Conservation (phyloP, 2,329 filamentous ascomycete species). For the Colletotrichum lini region DNA sequence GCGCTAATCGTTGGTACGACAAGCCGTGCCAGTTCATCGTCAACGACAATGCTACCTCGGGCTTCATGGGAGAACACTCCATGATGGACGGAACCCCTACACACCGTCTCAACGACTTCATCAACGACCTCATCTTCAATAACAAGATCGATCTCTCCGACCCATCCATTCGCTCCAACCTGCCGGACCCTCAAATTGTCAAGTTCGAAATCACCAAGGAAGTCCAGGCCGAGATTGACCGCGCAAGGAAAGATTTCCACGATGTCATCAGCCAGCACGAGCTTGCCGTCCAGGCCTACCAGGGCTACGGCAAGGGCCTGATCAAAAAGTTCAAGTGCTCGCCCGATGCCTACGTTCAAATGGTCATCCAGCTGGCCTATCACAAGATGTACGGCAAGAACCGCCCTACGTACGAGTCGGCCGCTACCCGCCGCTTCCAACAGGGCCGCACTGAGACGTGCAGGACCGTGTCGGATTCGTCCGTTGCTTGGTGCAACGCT, state of each 20-base stretch:
- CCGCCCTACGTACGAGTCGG: constrained; percentile 97
- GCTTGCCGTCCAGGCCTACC: constrained; percentile 93
- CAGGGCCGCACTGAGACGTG: constrained; percentile 97
- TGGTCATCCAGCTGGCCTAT: constrained; percentile 98
- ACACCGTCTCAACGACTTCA: constrained; percentile 94
- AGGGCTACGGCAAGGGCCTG: constrained; percentile 96
- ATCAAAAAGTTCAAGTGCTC: constrained; percentile 99
- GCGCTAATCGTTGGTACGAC: constrained; percentile 96
- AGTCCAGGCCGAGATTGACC: constrained; percentile 83
- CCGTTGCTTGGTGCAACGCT: constrained; percentile 88
- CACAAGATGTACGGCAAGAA: constrained; percentile 99
- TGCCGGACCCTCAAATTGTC: constrained; percentile 84
- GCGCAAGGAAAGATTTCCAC: constrained; percentile 83
- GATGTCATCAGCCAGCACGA: constrained; percentile 89
- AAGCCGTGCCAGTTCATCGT: constrained; percentile 98
- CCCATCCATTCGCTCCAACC: constrained; percentile 81
- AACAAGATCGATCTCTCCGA: constrained; percentile 94
- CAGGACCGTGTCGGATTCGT: constrained; percentile 91
- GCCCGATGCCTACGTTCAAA: constrained; percentile 97
- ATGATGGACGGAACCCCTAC: constrained; percentile 99
- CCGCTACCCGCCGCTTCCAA: constrained; percentile 94
- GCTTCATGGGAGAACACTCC: constrained; percentile 98
- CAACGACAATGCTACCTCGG: constrained; percentile 97
- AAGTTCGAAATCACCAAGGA: constrained; percentile 84
- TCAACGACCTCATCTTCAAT: constrained; percentile 92